These are phyloP conservation scores for Macadamia integrifolia DNA, from an alignment of 164 flowering plant genomes.

Conservation along the genomic window DNA sequence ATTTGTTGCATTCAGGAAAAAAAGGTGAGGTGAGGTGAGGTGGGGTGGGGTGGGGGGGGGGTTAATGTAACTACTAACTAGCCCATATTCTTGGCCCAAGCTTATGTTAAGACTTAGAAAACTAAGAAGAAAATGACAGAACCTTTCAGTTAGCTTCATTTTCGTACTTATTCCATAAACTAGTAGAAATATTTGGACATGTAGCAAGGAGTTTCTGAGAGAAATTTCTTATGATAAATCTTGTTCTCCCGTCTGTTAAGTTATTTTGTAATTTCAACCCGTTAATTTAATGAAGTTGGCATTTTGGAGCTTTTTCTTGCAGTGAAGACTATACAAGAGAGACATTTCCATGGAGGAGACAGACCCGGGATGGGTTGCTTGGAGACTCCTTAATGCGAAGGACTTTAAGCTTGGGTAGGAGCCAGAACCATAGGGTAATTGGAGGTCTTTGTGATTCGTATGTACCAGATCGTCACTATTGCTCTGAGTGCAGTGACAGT, in stretches of 20 bases:
- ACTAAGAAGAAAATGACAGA: no score
- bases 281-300: neutral
- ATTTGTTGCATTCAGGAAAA: no score
- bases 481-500: conserved; percentile 33
- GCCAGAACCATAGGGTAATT: conserved; percentile 12
- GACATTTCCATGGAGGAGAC: conserved; percentile 48
- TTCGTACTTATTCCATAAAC: no score
- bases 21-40: no score
- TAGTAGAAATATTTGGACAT: neutral
- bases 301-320: conserved; percentile 15
- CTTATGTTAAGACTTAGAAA: no score
- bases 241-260: neutral
- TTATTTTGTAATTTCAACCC: neutral
- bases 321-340: conserved; percentile 62
- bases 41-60: no score
- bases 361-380: conserved; percentile 30
- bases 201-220: neutral
- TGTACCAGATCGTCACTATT: conserved; percentile 31
- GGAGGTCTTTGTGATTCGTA: conserved; percentile 32
- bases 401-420: conserved; percentile 31
- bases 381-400: conserved; percentile 30
- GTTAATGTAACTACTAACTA: no score
- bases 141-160: no score
- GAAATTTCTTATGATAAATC: neutral
- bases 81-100: no score